Base-by-base conservation (phyloP, 495 filamentous ascomycete genomes). In the Annulohypoxylon maeteangense region DNA sequence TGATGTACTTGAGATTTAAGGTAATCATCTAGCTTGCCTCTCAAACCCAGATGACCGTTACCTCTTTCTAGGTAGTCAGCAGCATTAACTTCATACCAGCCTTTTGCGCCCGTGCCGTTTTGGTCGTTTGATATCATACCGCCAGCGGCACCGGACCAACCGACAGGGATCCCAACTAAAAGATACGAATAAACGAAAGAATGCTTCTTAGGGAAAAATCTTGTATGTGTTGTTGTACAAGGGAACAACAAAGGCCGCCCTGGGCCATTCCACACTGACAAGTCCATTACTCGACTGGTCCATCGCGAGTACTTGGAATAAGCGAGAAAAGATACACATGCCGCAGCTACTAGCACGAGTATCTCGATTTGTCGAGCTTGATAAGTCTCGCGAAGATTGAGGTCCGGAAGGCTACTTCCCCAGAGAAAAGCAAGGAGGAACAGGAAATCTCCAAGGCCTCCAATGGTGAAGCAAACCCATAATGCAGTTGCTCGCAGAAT, bases 181-280 rank as follows among this genome's bases (percentile, higher is more conserved):
- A 93, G 81, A 73, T 91, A 89, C 3, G 90, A 88, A 75, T 91
- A 91, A 10, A 81, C 82, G 74, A 92, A 92, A 0, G 81, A 81
- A 71, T 92, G 88, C 66, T 83, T 87, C 65, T 86, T 81, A 0
- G 90, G 91, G 67, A 88, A 87, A 16, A 90, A 71, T 36, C 90
- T 82, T 23, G 84, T 78, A 76, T 92, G 91, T 14, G 81, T 87
- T 11, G 89, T 91, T 51, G 77, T 78, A 67, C 87, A 87, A 18
- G 89, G 88, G 56, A 92, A 88, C 10, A 90, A 63, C 22, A 84
- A 62, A 7, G 86, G 85, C 57, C 76, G 69, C 25, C 59, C 69
- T 8, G 56, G 69, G 23, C 66, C 63, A 10, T 42, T 51, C 65
- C 65, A 74, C 62, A 51, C 18, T 16, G 65, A 34, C 32, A 42